Evolutionary conservation across 441 rosid genomes (phyloP), one percentile per base, ranked within the genome.

Genomic region (Breynia disticha): DNA sequence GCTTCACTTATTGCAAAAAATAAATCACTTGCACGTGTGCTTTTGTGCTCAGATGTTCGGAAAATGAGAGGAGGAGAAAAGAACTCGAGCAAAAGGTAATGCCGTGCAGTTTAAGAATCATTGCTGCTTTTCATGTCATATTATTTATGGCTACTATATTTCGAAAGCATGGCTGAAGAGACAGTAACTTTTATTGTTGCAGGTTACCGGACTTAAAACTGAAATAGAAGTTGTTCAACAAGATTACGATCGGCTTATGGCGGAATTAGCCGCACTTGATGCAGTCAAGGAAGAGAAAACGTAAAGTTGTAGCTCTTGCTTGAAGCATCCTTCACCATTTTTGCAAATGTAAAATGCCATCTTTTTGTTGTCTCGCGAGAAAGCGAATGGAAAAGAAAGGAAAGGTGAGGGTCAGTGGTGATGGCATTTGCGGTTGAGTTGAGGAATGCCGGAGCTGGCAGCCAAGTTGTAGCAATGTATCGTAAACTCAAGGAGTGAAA

Each of bases 81-180:
- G 88, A 77, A 47, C 86, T 84, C 48, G 72, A 60, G 56, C 28
- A 63, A 52, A 86, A 82, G 98, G 98, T 90, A 17, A 60, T 55
- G 3, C 46, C 43, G 37, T 46, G 37, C 19, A 1, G 17, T 46
- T 46, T 46, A 10, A 28, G 35, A 41, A 41, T 41, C 44, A 41
- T 41, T 41, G n/a, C 44, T 41, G 35, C 35, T 28, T 9, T 9
- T 28, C 44, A 4, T 41, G 9, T 15, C 32, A 12, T 28, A 3
- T 50, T 46, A 48, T 28, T 9, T 28, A 28, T 9, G 35, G 5
- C 1, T 28, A 28, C 35, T 16, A 38, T 43, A 24, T 21, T 39
- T 38, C 19, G n/a, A n/a, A n/a, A n/a, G n/a, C n/a, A n/a, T n/a
- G n/a, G n/a, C n/a, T n/a, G n/a, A n/a, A n/a, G n/a, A n/a, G n/a